These are phyloP conservation scores for Fusarium chaquense DNA, from an alignment of 2,329 filamentous ascomycete species.

Conservation along the genomic window DNA sequence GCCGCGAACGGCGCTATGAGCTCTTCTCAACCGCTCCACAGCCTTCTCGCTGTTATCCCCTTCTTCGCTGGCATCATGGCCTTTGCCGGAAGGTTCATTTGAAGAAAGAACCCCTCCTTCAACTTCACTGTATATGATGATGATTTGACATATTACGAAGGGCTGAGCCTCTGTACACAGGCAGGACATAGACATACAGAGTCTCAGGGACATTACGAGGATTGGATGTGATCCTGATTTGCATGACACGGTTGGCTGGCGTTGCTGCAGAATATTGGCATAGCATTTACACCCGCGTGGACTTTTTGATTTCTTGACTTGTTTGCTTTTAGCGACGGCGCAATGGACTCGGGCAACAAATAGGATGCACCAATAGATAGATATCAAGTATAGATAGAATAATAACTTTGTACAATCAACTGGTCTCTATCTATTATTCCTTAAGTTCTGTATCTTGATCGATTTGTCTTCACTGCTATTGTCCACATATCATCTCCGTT, in stretches of 20 bases:
- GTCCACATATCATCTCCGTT: too few species aligned
- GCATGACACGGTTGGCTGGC: constrained; percentile 25
- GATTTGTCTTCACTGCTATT: neutral
- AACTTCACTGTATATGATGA: constrained; percentile 25
- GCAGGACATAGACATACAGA: neutral
- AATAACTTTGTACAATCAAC: constrained; percentile 9
- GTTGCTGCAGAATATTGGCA: constrained; percentile 10
- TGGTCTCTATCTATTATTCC: neutral
- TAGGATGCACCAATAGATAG: constrained; percentile 21
- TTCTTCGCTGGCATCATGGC: constrained; percentile 46
- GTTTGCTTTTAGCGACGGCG: constrained; percentile 32
- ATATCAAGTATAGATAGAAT: constrained; percentile 25
- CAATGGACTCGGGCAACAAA: constrained; percentile 12
- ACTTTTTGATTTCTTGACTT: constrained; percentile 8
- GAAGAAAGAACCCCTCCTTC: constrained; percentile 9
- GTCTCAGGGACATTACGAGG: constrained; percentile 2
- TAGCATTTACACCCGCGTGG: constrained; percentile 17
- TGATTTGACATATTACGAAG: constrained; percentile 1
- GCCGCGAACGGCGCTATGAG: constrained; percentile 61
- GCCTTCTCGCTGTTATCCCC: constrained; percentile 44
- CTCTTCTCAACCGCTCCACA: constrained; percentile 35
- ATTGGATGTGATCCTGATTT: constrained; percentile 20
- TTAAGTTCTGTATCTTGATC: neutral
- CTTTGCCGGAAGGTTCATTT: constrained; percentile 44
- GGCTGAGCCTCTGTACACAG: constrained; percentile 6